Percentiles rank a stretch among this genome's conserved stretches.
phyloP scores from a whole-genome alignment of 2,329 filamentous ascomycete genomes.

The Hymenoscyphus scutula region DNA sequence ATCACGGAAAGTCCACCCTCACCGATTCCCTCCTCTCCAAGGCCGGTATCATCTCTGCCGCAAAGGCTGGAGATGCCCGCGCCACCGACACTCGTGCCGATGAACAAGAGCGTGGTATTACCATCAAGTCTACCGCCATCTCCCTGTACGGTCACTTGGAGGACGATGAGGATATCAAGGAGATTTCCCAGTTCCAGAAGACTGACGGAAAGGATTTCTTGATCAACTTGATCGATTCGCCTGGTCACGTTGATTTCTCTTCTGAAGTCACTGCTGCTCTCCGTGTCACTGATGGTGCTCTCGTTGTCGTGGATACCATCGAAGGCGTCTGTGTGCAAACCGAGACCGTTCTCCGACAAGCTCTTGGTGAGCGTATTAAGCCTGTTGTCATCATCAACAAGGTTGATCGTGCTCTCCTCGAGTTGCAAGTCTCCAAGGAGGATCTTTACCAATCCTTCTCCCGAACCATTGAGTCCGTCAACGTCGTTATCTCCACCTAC shows the following conservation, averaged over 20 bases:
- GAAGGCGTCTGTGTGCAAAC: constrained; percentile 99
- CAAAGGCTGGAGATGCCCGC: constrained; percentile 93
- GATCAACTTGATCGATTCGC: constrained; percentile 99
- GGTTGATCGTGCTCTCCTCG: constrained; percentile 98
- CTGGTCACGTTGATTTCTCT: constrained; percentile 99
- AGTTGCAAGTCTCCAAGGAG: constrained; percentile 98
- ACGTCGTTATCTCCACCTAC: constrained; percentile 99
- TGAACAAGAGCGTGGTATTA: constrained; percentile 99
- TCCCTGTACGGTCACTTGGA: constrained; percentile 88
- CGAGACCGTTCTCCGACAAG: constrained; percentile 98
- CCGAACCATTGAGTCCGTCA: constrained; percentile 98
- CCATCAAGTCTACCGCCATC: constrained; percentile 99
- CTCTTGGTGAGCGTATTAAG: constrained; percentile 99
- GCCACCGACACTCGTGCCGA: constrained; percentile 96
- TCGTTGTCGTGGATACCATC: constrained; percentile 99
- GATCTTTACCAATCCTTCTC: constrained; percentile 99
- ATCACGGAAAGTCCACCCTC: constrained; percentile 99
- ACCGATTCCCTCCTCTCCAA: constrained; percentile 99
- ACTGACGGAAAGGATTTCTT: constrained; percentile 94
- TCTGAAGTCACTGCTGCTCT: constrained; percentile 99
- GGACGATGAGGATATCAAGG: constrained; percentile 81
- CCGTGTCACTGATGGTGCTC: constrained; percentile 98
- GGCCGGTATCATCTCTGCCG: constrained; percentile 98
- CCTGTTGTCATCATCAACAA: constrained; percentile 99
- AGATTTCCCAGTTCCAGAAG: constrained; percentile 81